Percentiles rank a stretch among this genome's conserved stretches.
phyloP scores from a whole-genome alignment of 768 basidiomycete species.

The Naganishia vaughanmartiniae region DNA sequence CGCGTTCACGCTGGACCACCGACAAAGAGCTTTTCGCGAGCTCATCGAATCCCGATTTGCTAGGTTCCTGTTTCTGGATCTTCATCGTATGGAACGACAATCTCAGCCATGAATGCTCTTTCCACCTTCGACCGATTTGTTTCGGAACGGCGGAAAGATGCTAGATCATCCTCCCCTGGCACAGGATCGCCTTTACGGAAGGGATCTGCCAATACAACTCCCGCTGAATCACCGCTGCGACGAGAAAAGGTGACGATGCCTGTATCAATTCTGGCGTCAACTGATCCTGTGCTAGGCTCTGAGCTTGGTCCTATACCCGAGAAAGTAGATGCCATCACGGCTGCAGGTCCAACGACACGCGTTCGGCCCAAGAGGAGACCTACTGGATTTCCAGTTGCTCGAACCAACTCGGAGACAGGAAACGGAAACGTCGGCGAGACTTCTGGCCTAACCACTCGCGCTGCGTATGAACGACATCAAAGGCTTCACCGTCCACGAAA shows the following conservation, averaged over 20 bases:
- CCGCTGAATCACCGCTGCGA: not conserved
- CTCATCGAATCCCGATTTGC: constrained; percentile 4
- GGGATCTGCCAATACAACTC: not conserved
- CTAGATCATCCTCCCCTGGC: not conserved
- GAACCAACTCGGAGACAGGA: not conserved
- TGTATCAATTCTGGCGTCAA: constrained; percentile 7
- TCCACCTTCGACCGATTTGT: constrained; percentile 17
- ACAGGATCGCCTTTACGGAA: not conserved
- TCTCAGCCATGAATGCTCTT: constrained; percentile 2
- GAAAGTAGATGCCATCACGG: not conserved
- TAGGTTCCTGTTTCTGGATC: not conserved
- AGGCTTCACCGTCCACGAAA: not conserved
- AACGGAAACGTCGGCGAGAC: not conserved
- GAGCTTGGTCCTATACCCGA: not conserved
- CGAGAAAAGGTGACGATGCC: constrained; percentile 4
- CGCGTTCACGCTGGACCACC: not conserved
- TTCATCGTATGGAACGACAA: not conserved
- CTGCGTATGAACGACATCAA: not conserved
- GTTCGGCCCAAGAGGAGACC: not conserved
- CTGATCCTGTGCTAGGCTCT: not conserved
- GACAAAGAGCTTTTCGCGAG: not conserved
- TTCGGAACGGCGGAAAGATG: constrained; percentile 6
- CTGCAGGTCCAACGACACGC: not conserved
- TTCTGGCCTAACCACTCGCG: not conserved
- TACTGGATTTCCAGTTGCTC: not conserved